Evolutionary conservation across 768 basidiomycete species (phyloP), one percentile per base, ranked within the genome.

Genomic region (Phanerochaete sordida): DNA sequence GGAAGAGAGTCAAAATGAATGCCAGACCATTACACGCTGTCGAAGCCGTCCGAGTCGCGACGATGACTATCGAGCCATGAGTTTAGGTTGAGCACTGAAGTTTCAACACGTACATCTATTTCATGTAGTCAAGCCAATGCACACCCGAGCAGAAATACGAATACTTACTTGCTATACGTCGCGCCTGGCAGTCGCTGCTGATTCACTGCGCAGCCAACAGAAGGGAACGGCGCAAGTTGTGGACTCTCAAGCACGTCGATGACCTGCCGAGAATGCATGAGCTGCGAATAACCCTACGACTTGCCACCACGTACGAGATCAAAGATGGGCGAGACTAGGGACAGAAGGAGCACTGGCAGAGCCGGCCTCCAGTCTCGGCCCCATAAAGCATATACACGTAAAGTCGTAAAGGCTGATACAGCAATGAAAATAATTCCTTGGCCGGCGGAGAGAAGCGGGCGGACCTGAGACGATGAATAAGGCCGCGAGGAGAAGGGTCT

Each of bases 301-400:
- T 7, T 19, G 13, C 16, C 11, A 21, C 35, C 11, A 49, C 59
- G 19, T 47, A 62, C 65, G 44, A 67, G 31, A n/a, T 62, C 49
- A 2, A 54, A 28, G 1, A 33, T 47, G 1, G 63, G 63, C 1
- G 62, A 52, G n/a, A 64, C 59, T 2, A 67, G 39, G 11, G 62
- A 55, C n/a, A 67, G 59, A 3, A 63, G 21, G 4, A 67, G 43
- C 3, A 67, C 55, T 2, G 61, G 62, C 4, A 65, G 54, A 15
- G 66, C 61, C 11, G 59, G 58, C 31, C 57, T 59, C 63, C 63
- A 67, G 44, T 64, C 59, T 46, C 61, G 51, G 13, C 51, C 49
- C 66, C 66, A 67, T 1, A 51, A 63, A 13, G 66, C 66, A 45
- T 67, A 67, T 2, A 67, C 60, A 13, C 66, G 51, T 8, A 67